Evolutionary conservation across 306 rosid species (phyloP), one percentile per base, ranked within the genome.

Genomic region (Quercus robur): DNA sequence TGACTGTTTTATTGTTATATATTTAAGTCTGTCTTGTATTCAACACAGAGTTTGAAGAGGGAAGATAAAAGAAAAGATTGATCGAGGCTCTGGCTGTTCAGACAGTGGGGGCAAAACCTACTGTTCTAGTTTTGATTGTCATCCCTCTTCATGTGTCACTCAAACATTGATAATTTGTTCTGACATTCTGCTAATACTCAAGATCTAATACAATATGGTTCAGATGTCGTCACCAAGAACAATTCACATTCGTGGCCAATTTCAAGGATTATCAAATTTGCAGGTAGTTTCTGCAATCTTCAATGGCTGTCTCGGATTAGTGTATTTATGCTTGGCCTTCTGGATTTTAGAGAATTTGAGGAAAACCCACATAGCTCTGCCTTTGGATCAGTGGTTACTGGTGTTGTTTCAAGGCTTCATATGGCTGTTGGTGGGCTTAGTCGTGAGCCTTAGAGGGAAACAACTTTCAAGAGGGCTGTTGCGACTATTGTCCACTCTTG

Each of bases 351-450:
- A 79, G 77, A 81, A 79, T 38, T 23, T 88, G 70, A 84, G 82
- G 74, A 80, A 55, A 81, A 55, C 23, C 5, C 66, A 86, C n/a
- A 64, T 81, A 1, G 80, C 66, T 56, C 71, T 88, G 72, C 93
- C 98, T 71, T 78, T 91, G 28, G 75, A 83, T 71, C 44, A 63
- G 82, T 94, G 98, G 98, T 33, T 89, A n/a, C 75, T 82, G 31
- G 81, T 81, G 69, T 69, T 87, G 56, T 70, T 83, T 81, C 97
- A 92, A 49, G 98, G 98, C 28, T 70, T 89, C 44, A 87, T 91
- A 68, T 94, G 97, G 98, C 57, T 91, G 82, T 71, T 71, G 15
- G 91, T 94, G 57, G 85, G 92, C 51, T 82, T 90, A 30, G 71
- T 85, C 12, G 21, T 89, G 62, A 88, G 90, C 52, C 81, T 90